Evolutionary conservation across 2,329 filamentous ascomycete species (phyloP).

Genomic region (Cladosporium sphaerospermum): DNA sequence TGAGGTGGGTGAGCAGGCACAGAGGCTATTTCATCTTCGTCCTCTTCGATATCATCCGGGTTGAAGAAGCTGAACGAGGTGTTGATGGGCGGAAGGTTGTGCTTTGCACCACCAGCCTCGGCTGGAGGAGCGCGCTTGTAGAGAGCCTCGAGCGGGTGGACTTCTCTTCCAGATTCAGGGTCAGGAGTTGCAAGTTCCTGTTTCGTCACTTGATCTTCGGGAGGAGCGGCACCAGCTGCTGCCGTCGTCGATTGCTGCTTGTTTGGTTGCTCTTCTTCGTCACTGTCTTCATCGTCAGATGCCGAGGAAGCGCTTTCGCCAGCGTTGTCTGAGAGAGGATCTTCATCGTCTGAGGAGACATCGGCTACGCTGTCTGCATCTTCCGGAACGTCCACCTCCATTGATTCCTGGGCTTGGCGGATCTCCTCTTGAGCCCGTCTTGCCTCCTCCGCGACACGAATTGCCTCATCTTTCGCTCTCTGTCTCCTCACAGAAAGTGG

Average conservation of each 20-base stretch:
- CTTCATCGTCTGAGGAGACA: conserved; percentile 13
- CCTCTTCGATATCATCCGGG: conserved; percentile 36
- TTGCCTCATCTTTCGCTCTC: conserved; percentile 25
- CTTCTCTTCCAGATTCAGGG: conserved; percentile 23
- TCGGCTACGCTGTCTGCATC: conserved; percentile 11
- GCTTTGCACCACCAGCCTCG: conserved; percentile 32
- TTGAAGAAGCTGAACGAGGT: conserved; percentile 74
- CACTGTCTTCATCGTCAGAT: conserved; percentile 4
- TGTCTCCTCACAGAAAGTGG: conserved; percentile 20
- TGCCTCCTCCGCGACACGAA: neutral
- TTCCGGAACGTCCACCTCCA: conserved; percentile 5
- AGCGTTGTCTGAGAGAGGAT: neutral
- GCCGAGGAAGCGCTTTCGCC: neutral
- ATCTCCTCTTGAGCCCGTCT: neutral
- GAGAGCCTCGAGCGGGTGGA: conserved; percentile 86
- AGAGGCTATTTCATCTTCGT: conserved; percentile 24
- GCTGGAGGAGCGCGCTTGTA: conserved; percentile 65
- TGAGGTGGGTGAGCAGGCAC: conserved; percentile 46
- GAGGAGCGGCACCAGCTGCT: neutral
- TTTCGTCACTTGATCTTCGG: neutral
- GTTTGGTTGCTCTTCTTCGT: conserved; percentile 9
- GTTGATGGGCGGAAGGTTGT: conserved; percentile 38
- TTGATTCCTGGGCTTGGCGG: neutral
- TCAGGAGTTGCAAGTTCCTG: neutral
- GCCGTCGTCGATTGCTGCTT: neutral